Percentiles rank a stretch among this genome's conserved stretches.
Conservation (phyloP, 176 grass and related monocot species). For the Avena sativa region DNA sequence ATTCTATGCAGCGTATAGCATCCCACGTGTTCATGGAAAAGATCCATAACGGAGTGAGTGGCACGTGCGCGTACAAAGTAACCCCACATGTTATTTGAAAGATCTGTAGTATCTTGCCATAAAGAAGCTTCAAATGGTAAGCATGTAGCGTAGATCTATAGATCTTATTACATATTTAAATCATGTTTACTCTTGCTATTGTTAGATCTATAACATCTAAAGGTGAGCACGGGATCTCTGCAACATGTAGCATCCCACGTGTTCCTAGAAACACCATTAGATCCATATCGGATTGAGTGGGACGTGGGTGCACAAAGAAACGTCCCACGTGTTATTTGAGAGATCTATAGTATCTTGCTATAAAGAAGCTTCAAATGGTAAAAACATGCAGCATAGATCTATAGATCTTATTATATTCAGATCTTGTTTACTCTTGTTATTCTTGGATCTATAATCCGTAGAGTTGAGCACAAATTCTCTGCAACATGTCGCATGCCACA, state of each 20-base stretch:
- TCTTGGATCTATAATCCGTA: neutral
- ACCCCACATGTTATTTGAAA: neutral
- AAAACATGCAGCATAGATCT: neutral
- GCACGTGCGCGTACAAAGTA: neutral
- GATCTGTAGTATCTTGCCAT: neutral
- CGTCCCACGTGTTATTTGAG: neutral
- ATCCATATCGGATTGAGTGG: neutral
- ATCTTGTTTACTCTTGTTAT: neutral
- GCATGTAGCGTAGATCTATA: neutral
- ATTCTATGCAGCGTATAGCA: neutral
- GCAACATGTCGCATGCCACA: no score
- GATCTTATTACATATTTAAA: neutral
- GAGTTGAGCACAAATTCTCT: neutral
- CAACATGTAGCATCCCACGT: neutral
- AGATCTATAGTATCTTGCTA: neutral
- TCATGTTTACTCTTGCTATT: neutral
- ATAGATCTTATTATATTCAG: neutral
- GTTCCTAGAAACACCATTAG: neutral
- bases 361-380: conserved; percentile 42
- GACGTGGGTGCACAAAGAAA: neutral
- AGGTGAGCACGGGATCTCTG: neutral
- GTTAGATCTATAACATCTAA: neutral
- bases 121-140: conserved; percentile 42
- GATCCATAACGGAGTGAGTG: neutral
- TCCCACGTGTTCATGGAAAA: neutral